Conservation (phyloP, 192 early-diverging fungal species). For the Podila verticillata region DNA sequence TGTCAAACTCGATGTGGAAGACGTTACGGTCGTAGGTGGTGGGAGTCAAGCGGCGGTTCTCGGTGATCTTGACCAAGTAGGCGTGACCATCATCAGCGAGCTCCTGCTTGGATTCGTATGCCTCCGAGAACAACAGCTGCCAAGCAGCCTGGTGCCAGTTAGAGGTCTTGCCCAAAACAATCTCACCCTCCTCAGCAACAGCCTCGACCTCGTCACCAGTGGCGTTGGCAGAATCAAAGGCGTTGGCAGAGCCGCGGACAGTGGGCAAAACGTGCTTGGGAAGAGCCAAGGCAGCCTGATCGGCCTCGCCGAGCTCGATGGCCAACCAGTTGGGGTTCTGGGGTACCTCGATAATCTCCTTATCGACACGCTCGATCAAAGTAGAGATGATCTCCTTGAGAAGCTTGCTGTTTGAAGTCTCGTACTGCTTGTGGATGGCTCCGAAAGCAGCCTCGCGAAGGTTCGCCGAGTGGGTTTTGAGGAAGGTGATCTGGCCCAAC, state of each 20-base stretch:
- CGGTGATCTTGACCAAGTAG: slow-evolving; percentile 71
- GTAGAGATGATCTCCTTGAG: slow-evolving; percentile 36
- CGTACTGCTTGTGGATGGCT: slow-evolving; percentile 29
- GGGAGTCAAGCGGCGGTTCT: slow-evolving; percentile 89
- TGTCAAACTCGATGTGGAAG: slow-evolving; percentile 97
- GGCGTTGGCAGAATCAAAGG: slow-evolving; percentile 29
- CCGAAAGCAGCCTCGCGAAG: slow-evolving; percentile 42
- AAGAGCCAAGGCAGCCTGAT: slow-evolving; percentile 32
- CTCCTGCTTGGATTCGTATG: slow-evolving; percentile 57
- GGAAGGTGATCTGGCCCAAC: slow-evolving; percentile 57
- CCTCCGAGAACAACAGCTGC: slow-evolving; percentile 78
- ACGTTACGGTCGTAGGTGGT: slow-evolving; percentile 92
- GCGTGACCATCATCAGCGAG: slow-evolving; percentile 76
- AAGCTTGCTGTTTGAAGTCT: slow-evolving; percentile 37
- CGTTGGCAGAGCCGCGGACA: slow-evolving; percentile 38
- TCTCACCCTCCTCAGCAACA: slow-evolving; percentile 53
- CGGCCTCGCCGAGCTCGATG: slow-evolving; percentile 48
- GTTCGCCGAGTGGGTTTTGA: slow-evolving; percentile 34
- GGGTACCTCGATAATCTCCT: slow-evolving; percentile 50
- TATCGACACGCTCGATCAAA: slow-evolving; percentile 45
- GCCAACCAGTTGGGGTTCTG: slow-evolving; percentile 50
- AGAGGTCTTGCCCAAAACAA: slow-evolving; percentile 39
- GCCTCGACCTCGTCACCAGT: slow-evolving; percentile 8
- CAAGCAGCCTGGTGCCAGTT: slow-evolving; percentile 69
- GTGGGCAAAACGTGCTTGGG: slow-evolving; percentile 51